A percentile compares a stretch with the other conserved stretches of the same genome.
These are phyloP conservation scores for Leccinum ochraceum DNA, from an alignment of 768 basidiomycete species.

Conservation along the genomic window DNA sequence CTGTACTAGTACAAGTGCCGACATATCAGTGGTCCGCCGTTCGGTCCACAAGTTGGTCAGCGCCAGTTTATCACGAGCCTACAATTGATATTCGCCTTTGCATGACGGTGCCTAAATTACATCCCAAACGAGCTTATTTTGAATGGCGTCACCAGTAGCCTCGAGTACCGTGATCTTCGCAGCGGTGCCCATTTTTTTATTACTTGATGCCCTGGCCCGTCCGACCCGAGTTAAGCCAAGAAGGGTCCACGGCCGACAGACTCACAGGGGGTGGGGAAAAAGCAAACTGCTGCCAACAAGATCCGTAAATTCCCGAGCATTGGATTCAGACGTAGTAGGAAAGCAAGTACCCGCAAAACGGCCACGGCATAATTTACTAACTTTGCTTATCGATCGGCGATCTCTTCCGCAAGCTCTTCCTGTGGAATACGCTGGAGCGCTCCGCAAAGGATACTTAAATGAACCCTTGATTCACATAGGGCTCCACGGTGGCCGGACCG, in stretches of 20 bases:
- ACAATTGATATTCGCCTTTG: background rate
- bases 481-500: background rate
- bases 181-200: no score
- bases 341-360: background rate
- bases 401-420: background rate
- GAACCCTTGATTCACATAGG: background rate
- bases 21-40: background rate
- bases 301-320: background rate
- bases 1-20: background rate
- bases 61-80: background rate
- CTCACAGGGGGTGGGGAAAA: background rate
- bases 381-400: background rate
- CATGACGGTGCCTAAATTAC: constrained; percentile 9
- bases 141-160: background rate
- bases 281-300: background rate
- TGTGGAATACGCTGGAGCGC: background rate
- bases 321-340: background rate
- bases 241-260: no score
- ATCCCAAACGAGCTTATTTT: background rate
- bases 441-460: background rate
- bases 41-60: background rate
- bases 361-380: background rate
- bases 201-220: no score
- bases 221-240: no score
- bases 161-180: no score